Percentiles rank a stretch among this genome's conserved stretches.
Conservation (phyloP, 179 eudicot genomes). For the Camellia oleifera region DNA sequence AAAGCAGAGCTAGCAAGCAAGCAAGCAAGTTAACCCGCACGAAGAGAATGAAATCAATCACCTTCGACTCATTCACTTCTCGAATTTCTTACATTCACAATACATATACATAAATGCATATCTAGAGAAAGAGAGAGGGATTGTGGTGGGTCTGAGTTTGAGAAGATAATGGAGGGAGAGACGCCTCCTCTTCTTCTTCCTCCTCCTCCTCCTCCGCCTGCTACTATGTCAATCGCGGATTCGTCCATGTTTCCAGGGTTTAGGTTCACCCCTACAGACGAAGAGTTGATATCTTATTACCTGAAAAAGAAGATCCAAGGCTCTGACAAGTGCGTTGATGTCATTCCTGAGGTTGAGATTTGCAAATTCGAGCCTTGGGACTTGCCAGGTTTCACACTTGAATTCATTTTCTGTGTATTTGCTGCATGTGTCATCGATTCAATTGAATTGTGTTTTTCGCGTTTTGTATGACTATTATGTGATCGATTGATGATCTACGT, state of each 20-base stretch:
- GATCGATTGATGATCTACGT: no score
- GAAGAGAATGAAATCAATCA: background rate
- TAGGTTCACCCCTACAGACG: constrained; percentile 74
- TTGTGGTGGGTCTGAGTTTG: no score
- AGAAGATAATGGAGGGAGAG: no score
- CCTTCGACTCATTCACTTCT: background rate
- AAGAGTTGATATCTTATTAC: constrained; percentile 62
- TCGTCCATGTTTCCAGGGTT: constrained; percentile 70
- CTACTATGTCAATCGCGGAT: constrained; percentile 44
- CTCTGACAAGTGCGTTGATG: constrained; percentile 43
- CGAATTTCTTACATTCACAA: background rate
- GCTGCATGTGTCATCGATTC: no score
- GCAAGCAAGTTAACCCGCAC: background rate
- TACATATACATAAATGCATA: no score
- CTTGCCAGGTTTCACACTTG: constrained; percentile 54
- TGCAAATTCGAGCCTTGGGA: constrained; percentile 84
- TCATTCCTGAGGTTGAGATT: constrained; percentile 69
- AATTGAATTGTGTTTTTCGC: no score
- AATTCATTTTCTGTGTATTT: no score
- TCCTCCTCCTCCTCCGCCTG: no score
- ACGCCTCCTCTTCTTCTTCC: no score
- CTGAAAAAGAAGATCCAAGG: constrained; percentile 65
- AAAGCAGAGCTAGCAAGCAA: background rate
- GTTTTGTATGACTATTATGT: no score
- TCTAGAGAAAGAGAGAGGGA: background rate